These are phyloP conservation scores for Neurospora sp. DNA, from an alignment of 495 filamentous ascomycete genomes.

Conservation along the genomic window DNA sequence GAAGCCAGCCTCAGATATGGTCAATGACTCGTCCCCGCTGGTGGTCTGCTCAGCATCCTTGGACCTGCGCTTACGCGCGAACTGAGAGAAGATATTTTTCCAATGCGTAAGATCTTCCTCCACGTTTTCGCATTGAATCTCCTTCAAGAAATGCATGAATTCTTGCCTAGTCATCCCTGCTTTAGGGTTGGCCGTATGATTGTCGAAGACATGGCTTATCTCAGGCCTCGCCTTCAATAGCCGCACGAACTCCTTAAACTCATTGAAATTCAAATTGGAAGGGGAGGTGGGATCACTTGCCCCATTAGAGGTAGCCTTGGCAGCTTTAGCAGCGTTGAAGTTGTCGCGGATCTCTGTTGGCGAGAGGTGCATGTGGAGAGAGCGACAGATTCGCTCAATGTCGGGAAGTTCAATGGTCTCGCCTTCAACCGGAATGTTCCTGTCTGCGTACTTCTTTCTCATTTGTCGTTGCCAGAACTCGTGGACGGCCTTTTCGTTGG, in stretches of 20 bases:
- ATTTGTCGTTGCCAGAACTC: constrained; percentile 84
- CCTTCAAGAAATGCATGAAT: constrained; percentile 65
- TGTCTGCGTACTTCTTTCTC: constrained; percentile 51
- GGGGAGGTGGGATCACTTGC: constrained; percentile 22
- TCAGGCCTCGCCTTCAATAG: constrained; percentile 77
- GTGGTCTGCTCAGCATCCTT: constrained; percentile 34
- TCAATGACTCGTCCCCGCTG: constrained; percentile 31
- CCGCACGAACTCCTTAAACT: constrained; percentile 74
- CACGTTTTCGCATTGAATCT: constrained; percentile 66
- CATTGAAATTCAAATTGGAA: constrained; percentile 56
- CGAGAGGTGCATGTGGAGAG: constrained; percentile 80
- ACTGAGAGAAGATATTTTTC: constrained; percentile 64
- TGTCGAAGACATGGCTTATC: constrained; percentile 57
- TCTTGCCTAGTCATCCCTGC: constrained; percentile 56
- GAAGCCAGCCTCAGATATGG: constrained; percentile 67
- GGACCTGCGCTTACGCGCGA: constrained; percentile 51
- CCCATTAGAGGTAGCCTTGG: constrained; percentile 3
- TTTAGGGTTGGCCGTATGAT: constrained; percentile 37
- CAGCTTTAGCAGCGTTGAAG: constrained; percentile 62
- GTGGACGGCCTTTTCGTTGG: constrained; percentile 68
- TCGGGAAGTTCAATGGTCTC: constrained; percentile 64
- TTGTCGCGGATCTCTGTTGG: constrained; percentile 60
- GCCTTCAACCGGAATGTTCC: constrained; percentile 44
- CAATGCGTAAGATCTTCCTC: constrained; percentile 54
- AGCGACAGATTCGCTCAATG: constrained; percentile 73